Percentiles rank a stretch among this genome's conserved stretches.
Evolutionary conservation across 2,329 filamentous ascomycete species (phyloP).

Genomic region (Huntiella decipiens): DNA sequence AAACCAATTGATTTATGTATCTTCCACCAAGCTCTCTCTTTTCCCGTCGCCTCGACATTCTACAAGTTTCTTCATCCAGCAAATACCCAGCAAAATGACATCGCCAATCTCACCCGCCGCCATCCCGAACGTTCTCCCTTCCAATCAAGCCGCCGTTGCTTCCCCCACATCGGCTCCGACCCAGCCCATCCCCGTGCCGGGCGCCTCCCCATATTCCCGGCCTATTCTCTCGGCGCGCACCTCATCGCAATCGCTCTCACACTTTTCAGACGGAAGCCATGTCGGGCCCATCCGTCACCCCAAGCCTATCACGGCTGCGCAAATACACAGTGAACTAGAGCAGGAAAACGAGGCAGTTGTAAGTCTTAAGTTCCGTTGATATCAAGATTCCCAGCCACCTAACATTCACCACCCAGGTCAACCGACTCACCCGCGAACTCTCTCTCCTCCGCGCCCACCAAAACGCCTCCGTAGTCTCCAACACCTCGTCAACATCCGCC

Average conservation of each 20-base stretch:
- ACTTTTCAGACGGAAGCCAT: slow-evolving; percentile 11
- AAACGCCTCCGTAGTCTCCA: slow-evolving; percentile 46
- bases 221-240: slow-evolving; percentile 7
- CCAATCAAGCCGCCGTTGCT: slow-evolving; percentile 29
- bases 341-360: slow-evolving; percentile 92
- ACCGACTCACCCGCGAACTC: slow-evolving; percentile 79
- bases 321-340: slow-evolving; percentile 76
- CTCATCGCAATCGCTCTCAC: slow-evolving; percentile 8
- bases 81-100: slow-evolving; percentile 12
- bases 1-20: neutral
- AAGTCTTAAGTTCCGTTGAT: slow-evolving; percentile 18
- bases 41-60: too few relatives aligned
- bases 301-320: slow-evolving; percentile 68
- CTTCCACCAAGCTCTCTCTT: neutral
- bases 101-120: slow-evolving; percentile 20
- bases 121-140: slow-evolving; percentile 36
- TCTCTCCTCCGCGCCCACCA: slow-evolving; percentile 57
- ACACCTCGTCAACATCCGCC: slow-evolving; percentile 42
- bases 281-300: slow-evolving; percentile 58
- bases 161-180: slow-evolving; percentile 18
- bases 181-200: slow-evolving; percentile 16
- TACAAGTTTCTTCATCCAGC: too few relatives aligned
- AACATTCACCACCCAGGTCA: slow-evolving; percentile 39
- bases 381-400: neutral
- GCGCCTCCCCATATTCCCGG: slow-evolving; percentile 12